Percentiles rank a stretch among this genome's conserved stretches.
Conservation (phyloP, 257 asterid species). For the Solanum chiquidenum region DNA sequence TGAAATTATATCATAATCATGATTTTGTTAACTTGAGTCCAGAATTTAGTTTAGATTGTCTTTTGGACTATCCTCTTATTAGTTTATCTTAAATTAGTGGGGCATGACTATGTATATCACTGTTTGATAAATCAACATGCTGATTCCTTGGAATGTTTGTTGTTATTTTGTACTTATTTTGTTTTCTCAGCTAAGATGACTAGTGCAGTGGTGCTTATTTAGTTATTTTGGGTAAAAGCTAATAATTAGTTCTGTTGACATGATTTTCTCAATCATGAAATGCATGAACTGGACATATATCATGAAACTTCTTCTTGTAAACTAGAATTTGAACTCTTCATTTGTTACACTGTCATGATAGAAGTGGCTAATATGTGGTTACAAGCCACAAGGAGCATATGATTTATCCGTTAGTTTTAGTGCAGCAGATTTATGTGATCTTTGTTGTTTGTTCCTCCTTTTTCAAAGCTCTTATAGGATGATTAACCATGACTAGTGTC, state of each 20-base stretch:
- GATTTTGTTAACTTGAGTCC: background rate
- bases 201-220: background rate
- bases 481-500: too few relatives aligned
- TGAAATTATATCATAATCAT: background rate
- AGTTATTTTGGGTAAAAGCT: background rate
- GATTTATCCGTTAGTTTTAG: background rate
- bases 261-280: background rate
- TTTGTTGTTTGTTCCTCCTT: background rate
- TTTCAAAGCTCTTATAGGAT: too few relatives aligned
- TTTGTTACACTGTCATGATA: background rate
- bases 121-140: background rate
- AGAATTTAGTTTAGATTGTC: background rate
- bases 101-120: background rate
- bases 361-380: background rate
- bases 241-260: background rate
- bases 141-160: background rate
- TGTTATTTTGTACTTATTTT: background rate
- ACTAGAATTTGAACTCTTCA: background rate
- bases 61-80: background rate
- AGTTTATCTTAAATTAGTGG: background rate
- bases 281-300: background rate
- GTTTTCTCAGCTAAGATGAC: background rate
- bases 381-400: background rate
- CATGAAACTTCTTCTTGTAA: background rate
- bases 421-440: background rate